These are phyloP conservation scores for Sarocladiaceae sp. DNA, from an alignment of 2,329 filamentous ascomycete genomes.

Conservation along the genomic window DNA sequence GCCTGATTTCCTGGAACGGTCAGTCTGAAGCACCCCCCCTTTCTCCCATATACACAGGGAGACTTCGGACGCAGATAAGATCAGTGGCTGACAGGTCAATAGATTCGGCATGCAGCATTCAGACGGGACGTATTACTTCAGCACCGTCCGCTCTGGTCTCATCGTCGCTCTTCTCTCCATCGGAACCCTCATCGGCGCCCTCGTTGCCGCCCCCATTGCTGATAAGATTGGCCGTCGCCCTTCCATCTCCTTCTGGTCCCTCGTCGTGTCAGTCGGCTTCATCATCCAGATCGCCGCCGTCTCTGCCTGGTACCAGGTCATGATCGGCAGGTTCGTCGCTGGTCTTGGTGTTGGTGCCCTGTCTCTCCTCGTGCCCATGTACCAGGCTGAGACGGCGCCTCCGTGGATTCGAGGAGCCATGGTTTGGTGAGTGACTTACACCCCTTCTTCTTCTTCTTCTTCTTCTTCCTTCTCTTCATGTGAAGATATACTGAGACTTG, in stretches of 20 bases:
- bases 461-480: no score
- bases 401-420: slow-evolving; percentile 60
- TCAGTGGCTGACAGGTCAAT: neutral
- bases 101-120: slow-evolving; percentile 36
- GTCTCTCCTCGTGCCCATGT: slow-evolving; percentile 63
- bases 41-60: no score
- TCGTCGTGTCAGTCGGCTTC: slow-evolving; percentile 58
- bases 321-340: slow-evolving; percentile 57
- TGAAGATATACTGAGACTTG: neutral
- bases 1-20: slow-evolving; percentile 44
- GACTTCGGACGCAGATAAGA: no score
- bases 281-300: slow-evolving; percentile 58
- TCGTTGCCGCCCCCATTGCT: slow-evolving; percentile 55
- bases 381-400: slow-evolving; percentile 64
- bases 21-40: no score
- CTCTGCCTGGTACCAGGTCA: slow-evolving; percentile 56
- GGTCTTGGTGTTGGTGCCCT: slow-evolving; percentile 63
- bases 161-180: slow-evolving; percentile 55
- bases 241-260: slow-evolving; percentile 55
- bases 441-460: neutral
- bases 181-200: slow-evolving; percentile 54
- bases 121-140: slow-evolving; percentile 37
- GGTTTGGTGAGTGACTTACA: slow-evolving; percentile 36
- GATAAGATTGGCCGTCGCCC: slow-evolving; percentile 57
- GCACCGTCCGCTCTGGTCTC: slow-evolving; percentile 48